Evolutionary conservation across 257 asterid species (phyloP), one percentile per base, ranked within the genome.

Genomic region (Capsicum chinense): DNA sequence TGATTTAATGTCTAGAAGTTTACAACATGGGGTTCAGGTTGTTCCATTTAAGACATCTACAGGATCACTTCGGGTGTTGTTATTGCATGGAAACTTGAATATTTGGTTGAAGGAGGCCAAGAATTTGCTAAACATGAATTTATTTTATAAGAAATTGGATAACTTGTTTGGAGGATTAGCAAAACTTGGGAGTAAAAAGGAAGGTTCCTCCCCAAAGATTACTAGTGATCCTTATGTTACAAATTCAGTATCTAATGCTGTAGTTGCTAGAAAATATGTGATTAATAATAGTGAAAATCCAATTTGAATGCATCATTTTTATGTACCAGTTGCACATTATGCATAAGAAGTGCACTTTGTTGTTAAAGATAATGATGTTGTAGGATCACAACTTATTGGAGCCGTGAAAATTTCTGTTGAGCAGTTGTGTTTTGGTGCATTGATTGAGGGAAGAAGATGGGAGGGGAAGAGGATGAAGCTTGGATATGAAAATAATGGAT

Each of bases 191-290:
- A 89, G 86, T 62, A 93, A 93, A 68, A 79, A 86, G 9, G 95
- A 93, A 74, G 88, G 90, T 12, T 83, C 90, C 5, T 83, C 90
- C 5, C 9, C 19, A 33, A 93, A 88, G 71, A 90, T 92, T 12
- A 96, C 99, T 2, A 96, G 98, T 85, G 98, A 96, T 50, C 99
- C 99, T 21, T 96, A 96, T 57, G 98, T 96, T 12, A 92, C 97
- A 0, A 87, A 94, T 50, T 88, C 94, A 0, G 87, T 90, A 44
- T 89, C 97, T 3, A 89, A 87, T 86, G 98, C 98, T 57, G 98
- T 94, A 13, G 85, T 94, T 87, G 95, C 91, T 71, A 88, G 98
- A 35, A 96, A 98, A 16, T 93, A 87, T 76, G 98, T 96, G 82
- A 93, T 96, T 15, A 85, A 82, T 13, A 89, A 96, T 80, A 84